Conservation (phyloP, 2,329 filamentous ascomycete genomes). For the Westerdykella ornata region DNA sequence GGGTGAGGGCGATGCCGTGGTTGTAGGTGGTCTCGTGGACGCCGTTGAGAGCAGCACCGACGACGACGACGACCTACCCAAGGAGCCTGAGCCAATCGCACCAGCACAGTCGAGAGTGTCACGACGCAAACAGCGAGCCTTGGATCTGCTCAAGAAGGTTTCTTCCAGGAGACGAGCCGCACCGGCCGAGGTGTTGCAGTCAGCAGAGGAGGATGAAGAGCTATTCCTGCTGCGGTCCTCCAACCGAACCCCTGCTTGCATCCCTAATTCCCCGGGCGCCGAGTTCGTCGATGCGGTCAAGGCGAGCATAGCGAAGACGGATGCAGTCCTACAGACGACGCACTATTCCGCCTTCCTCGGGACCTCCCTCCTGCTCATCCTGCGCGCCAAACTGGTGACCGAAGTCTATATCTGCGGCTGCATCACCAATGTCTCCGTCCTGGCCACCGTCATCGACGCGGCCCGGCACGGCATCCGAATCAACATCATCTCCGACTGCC, state of each 20-base stretch:
- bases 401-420: slow-evolving; percentile 85
- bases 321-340: slow-evolving; percentile 59
- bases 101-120: slow-evolving; percentile 29
- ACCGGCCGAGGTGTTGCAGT: slow-evolving; percentile 22
- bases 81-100: slow-evolving; percentile 13
- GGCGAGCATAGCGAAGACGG: slow-evolving; percentile 46
- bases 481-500: slow-evolving; percentile 79
- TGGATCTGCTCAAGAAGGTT: slow-evolving; percentile 34
- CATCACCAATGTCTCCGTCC: slow-evolving; percentile 79
- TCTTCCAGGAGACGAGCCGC: slow-evolving; percentile 26
- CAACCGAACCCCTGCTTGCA: slow-evolving; percentile 38
- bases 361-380: slow-evolving; percentile 63
- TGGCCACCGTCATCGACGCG: slow-evolving; percentile 86
- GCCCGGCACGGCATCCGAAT: slow-evolving; percentile 82
- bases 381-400: slow-evolving; percentile 81
- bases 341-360: slow-evolving; percentile 83
- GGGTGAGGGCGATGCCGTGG: slow-evolving; percentile 43
- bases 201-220: slow-evolving; percentile 38
- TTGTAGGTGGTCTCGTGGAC: slow-evolving; percentile 37
- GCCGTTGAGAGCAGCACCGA: slow-evolving; percentile 31
- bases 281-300: slow-evolving; percentile 47
- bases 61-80: slow-evolving; percentile 28
- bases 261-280: slow-evolving; percentile 41
- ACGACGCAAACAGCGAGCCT: slow-evolving; percentile 32
- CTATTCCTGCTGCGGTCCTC: slow-evolving; percentile 39